Base-by-base conservation (phyloP, 2,329 filamentous ascomycete species). In the Pseudogymnoascus sp. region DNA sequence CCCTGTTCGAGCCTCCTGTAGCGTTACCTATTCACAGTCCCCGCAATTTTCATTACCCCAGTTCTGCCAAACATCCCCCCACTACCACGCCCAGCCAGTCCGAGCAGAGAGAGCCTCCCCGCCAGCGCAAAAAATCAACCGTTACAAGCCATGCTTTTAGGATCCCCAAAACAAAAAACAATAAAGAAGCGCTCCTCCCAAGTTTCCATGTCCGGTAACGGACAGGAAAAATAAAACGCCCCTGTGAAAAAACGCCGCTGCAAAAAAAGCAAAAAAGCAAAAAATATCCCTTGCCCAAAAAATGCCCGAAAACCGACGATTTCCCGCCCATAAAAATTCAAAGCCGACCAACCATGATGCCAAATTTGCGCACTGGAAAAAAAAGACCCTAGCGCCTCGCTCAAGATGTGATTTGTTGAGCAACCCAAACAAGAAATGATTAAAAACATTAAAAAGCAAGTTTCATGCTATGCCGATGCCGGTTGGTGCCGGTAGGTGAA, bases 81-180 rank as follows among this genome's bases (percentile, higher is more conserved):
- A n/a, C n/a, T n/a, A n/a, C n/a, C 21, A n/a, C 47, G 15, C 19
- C 23, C 21, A 53, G 15, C n/a, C 28, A 19, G 9, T 8, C 28
- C 11, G 28, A 33, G 50, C 4, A 8, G 28, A 57, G 28, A 44
- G 4, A 42, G 38, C 26, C 26, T 9, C 26, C 26, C 6, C 28
- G 15, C 13, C 15, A 9, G 13, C 15, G 50, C 50, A 57, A 57
- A 33, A 57, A 57, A 57, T 19, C 50, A 57, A 57, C 50, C 50
- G 50, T 57, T 57, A 57, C 50, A 57, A 57, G 50, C 50, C 50
- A 57, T 57, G 50, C 50, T 57, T 57, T 57, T 57, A 57, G 50
- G 50, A 57, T 33, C 28, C 28, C 50, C 50, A 19, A 17, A 57
- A 57, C n/a, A 50, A 57, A 57, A 57, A 17, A 19, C 28, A 26